Evolutionary conservation across 352 stramenopile species (phyloP), one percentile per base, ranked within the genome.

Genomic region (Plasmopara viticola): DNA sequence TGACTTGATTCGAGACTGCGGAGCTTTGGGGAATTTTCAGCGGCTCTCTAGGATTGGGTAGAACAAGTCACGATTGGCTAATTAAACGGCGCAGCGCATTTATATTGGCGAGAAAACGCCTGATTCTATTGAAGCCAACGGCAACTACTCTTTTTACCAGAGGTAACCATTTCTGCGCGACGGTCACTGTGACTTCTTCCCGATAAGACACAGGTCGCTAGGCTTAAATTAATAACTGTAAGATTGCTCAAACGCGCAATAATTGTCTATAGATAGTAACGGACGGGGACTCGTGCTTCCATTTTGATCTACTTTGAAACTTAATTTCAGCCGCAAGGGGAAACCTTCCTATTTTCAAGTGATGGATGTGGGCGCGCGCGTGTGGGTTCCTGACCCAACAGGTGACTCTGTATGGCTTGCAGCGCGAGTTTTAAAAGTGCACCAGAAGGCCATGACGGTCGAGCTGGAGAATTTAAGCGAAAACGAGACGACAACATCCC

Each of bases 331-430:
- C 33, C 9, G 33, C 13, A 38, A 38, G 13, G 33, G 9, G 9
- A 38, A 38, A 38, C 13, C 13, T 38, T 14, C 2, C 13, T 38
- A 38, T 38, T 14, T 9, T 9, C 8, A n/a, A 25, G 13, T 40
- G n/a, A 93, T 93, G 82, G 82, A 93, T 62, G 66, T 77, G 9
- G 78, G 74, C 37, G 65, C 75, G 45, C 72, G 63, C 63, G 80
- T 93, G 45, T 93, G 82, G 82, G 50, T 93, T 28, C 62, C 71
- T 18, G 76, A 90, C 55, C 44, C 64, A 8, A 37, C 56, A 15
- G 67, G 84, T 44, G 62, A 71, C 17, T 56, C 64, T 47, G 75
- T 90, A 15, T 93, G 82, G 82, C 60, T 78, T 13, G 58, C 79
- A 20, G 82, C 79, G 43, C 67, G 60, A 7, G 56, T 87, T 18